These are phyloP conservation scores for Nemania serpens DNA, from an alignment of 2,329 filamentous ascomycete genomes.

Conservation along the genomic window DNA sequence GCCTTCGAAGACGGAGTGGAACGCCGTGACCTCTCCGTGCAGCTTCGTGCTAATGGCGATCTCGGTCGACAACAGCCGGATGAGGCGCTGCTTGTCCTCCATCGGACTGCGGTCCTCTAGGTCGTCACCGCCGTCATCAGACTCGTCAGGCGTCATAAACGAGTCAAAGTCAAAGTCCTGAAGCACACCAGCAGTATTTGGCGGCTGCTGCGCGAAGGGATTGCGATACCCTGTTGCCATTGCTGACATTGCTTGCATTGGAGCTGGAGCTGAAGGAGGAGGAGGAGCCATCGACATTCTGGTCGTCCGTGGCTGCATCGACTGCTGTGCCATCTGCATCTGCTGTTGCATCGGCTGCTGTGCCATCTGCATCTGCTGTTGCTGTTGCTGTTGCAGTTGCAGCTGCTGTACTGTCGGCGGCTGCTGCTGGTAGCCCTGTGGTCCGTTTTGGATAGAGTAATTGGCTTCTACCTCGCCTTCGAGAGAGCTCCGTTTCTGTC, in stretches of 20 bases:
- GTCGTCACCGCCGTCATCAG: slow-evolving; percentile 23
- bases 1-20: slow-evolving; percentile 53
- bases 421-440: background rate
- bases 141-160: background rate
- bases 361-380: background rate
- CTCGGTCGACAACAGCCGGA: slow-evolving; percentile 55
- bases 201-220: background rate
- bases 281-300: no score
- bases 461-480: slow-evolving; percentile 49
- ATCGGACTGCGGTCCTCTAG: slow-evolving; percentile 42
- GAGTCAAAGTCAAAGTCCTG: background rate
- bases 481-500: slow-evolving; percentile 29
- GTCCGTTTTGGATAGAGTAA: slow-evolving; percentile 19
- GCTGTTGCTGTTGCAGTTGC: background rate
- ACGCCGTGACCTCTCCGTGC: slow-evolving; percentile 50
- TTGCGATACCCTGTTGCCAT: background rate
- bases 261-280: background rate
- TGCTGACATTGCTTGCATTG: background rate
- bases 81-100: slow-evolving; percentile 52
- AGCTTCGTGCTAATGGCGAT: slow-evolving; percentile 51
- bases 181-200: background rate
- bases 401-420: background rate
- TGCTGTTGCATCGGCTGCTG: no score
- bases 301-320: no score
- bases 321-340: no score